A percentile compares a stretch with the other conserved stretches of the same genome.
Evolutionary conservation across 2,329 filamentous ascomycete genomes (phyloP).

Genomic region (Orbilia blumenaviensis): DNA sequence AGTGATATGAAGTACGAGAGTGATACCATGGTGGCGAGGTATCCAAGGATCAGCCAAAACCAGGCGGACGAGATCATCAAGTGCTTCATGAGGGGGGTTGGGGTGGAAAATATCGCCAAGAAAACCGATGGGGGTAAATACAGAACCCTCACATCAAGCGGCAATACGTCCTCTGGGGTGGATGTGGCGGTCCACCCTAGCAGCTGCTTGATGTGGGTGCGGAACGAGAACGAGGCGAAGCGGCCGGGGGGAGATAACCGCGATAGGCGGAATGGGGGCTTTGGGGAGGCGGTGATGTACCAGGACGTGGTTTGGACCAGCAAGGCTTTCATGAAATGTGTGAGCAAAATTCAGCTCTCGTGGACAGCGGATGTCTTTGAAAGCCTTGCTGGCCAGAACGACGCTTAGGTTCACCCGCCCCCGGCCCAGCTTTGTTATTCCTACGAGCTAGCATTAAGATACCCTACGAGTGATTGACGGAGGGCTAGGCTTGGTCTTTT

Average conservation of each 20-base stretch:
- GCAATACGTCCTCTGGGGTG: conserved; percentile 58
- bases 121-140: conserved; percentile 71
- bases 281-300: conserved; percentile 66
- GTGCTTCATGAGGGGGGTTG: conserved; percentile 70
- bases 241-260: conserved; percentile 22
- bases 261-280: conserved; percentile 56
- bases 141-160: conserved; percentile 62
- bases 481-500: too few relatives aligned
- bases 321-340: conserved; percentile 66
- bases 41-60: conserved; percentile 35
- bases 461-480: too few relatives aligned
- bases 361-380: conserved; percentile 61
- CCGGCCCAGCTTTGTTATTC: neutral
- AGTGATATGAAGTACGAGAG: conserved; percentile 51
- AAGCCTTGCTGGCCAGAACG: neutral
- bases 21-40: conserved; percentile 48
- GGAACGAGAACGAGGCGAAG: conserved; percentile 29
- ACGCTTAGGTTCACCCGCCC: too few relatives aligned
- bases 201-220: conserved; percentile 64
- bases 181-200: conserved; percentile 66
- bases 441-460: too few relatives aligned
- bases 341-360: conserved; percentile 65
- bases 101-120: conserved; percentile 70
- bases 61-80: conserved; percentile 67
- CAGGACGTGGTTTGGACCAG: conserved; percentile 68